These are phyloP conservation scores for Trypanosoma theileri DNA, from an alignment of 208 protist genomes.

Conservation along the genomic window DNA sequence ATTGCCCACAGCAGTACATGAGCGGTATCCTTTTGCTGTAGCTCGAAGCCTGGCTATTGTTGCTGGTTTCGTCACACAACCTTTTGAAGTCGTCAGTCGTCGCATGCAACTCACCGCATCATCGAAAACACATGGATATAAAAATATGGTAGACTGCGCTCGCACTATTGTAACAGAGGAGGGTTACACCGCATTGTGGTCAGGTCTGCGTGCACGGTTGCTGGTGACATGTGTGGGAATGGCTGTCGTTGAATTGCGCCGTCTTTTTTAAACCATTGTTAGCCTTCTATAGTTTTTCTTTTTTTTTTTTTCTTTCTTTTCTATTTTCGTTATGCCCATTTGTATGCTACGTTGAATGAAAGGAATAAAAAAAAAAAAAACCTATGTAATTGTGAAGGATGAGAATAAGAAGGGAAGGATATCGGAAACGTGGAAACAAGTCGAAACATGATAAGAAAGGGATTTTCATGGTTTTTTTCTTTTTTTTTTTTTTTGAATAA, in stretches of 20 bases:
- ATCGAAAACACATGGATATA: conserved; percentile 41
- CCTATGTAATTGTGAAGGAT: background rate
- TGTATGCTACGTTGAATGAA: background rate
- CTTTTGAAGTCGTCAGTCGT: conserved; percentile 77
- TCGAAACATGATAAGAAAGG: no score
- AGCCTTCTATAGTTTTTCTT: background rate
- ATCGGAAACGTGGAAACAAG: no score
- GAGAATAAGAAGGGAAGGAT: no score
- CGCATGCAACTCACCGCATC: conserved; percentile 75
- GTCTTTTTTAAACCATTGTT: conserved; percentile 15
- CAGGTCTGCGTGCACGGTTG: conserved; percentile 38
- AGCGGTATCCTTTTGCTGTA: conserved; percentile 59
- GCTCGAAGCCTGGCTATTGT: conserved; percentile 54
- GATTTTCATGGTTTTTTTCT: background rate
- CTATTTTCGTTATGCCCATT: background rate
- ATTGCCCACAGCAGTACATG: conserved; percentile 28
- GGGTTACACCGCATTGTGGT: conserved; percentile 72
- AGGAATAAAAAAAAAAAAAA: background rate
- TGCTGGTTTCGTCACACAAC: conserved; percentile 65
- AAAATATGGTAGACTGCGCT: conserved; percentile 59
- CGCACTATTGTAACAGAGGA: conserved; percentile 70
- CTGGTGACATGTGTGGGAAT: conserved; percentile 34
- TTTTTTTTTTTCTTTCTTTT: background rate
- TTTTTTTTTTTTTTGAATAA: no score
- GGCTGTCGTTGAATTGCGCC: conserved; percentile 25